These are phyloP conservation scores for Rhodotorula babjevae DNA, from an alignment of 768 basidiomycete species.

Conservation along the genomic window DNA sequence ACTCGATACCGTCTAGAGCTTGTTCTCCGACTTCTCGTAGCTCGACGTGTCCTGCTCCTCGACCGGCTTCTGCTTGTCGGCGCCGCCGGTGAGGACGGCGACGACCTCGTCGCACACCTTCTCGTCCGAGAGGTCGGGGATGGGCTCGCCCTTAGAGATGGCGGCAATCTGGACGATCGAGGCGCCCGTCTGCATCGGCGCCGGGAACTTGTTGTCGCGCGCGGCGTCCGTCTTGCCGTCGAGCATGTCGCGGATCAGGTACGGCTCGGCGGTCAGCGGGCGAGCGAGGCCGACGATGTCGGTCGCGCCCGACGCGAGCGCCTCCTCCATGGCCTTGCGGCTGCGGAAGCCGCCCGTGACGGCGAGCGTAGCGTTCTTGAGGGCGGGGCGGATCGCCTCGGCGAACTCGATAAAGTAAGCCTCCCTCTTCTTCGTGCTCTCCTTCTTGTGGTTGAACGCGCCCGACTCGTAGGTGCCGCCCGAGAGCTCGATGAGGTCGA, in stretches of 20 bases:
- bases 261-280: constrained; percentile 45
- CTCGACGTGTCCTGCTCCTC: background rate
- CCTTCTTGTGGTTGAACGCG: constrained; percentile 42
- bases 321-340: constrained; percentile 42
- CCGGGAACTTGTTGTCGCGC: constrained; percentile 38
- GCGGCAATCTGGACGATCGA: constrained; percentile 37
- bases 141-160: constrained; percentile 26
- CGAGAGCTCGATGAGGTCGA: constrained; percentile 52
- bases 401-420: constrained; percentile 42
- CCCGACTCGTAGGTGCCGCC: constrained; percentile 47
- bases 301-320: constrained; percentile 28
- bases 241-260: constrained; percentile 43
- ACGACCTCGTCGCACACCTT: constrained; percentile 23
- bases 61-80: constrained; percentile 12
- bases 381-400: constrained; percentile 40
- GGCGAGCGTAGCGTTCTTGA: constrained; percentile 42
- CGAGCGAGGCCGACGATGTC: constrained; percentile 45
- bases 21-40: constrained; percentile 10
- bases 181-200: constrained; percentile 11
- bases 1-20: background rate
- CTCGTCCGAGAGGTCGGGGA: constrained; percentile 32
- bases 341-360: constrained; percentile 48
- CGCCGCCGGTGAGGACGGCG: constrained; percentile 12
- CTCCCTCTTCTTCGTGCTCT: constrained; percentile 44
- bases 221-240: constrained; percentile 40